Base-by-base conservation (phyloP, 75 land plant species). In the Pinus tabuliformis region DNA sequence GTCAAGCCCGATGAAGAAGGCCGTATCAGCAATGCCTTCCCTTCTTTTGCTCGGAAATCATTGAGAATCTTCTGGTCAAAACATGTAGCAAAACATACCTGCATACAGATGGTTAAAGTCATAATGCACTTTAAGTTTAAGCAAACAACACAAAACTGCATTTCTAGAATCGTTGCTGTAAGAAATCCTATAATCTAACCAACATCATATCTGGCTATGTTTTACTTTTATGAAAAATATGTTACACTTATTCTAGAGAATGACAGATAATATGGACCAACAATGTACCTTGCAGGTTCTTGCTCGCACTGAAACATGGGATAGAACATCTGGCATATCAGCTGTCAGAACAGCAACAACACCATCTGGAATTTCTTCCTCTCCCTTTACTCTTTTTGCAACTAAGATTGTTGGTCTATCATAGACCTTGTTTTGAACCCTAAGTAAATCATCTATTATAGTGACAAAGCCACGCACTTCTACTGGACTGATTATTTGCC, bases 401-500 rank as follows among this genome's bases (percentile, higher is more conserved):
- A 91, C 75, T 65, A 91, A 49, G 26, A 91, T 79, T 57, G 93
- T 91, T 18, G 93, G 93, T 21, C 68, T 80, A 7, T 79, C 59
- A 66, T 80, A 91, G 52, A 80, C 76, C 66, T 79, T 91, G 59
- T 83, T 83, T 80, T 88, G 91, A 58, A 86, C 82, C 30, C 74
- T 75, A 68, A 79, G 73, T 57, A 91, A 76, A 30, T 89, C 86
- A 61, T 81, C 74, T 16, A 86, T 89, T 16, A 72, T 77, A 57
- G 64, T 77, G 16, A 91, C 80, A 80, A 75, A 86, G 6, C 93
- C 93, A 59, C 76, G 17, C 58, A 84, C 89, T 73, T 91, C 84
- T 13, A 84, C 86, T 3, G 91, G 91, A 75, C 93, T 91, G 63
- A 91, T 91, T 22, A 91, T 79, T 83, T 91, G 93, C 93, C 93